Evolutionary conservation across 208 protist species (phyloP).

Genomic region (Leishmania arabica): DNA sequence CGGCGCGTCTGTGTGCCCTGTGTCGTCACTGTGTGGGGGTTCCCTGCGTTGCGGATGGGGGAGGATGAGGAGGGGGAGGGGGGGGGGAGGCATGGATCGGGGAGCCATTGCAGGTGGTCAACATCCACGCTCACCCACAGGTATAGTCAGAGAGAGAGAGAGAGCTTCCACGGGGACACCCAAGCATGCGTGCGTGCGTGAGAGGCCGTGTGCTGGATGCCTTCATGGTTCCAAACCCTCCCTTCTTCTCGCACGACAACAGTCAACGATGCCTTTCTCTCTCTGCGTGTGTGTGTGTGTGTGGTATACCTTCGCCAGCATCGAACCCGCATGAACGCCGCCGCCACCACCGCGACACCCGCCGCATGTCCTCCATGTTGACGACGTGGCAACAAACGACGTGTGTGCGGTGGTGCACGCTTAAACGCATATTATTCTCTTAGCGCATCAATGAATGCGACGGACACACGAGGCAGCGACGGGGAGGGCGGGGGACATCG

Average conservation of each 20-base stretch:
- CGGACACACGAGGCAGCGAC: neutral
- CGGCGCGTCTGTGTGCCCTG: neutral
- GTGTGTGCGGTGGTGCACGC: neutral
- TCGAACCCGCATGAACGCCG: neutral
- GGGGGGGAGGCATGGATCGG: neutral
- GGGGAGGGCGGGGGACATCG: neutral
- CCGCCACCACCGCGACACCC: neutral
- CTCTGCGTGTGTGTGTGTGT: neutral
- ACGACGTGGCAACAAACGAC: neutral
- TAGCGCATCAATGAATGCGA: neutral
- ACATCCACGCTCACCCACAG: conserved; percentile 11
- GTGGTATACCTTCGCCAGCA: neutral
- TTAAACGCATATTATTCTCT: neutral
- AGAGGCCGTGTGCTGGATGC: neutral
- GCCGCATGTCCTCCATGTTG: neutral
- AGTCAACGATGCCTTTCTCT: neutral
- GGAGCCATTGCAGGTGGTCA: neutral
- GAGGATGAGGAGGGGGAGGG: neutral
- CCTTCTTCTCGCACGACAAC: neutral
- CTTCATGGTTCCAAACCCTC: neutral
- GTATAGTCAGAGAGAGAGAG: conserved; percentile 1
- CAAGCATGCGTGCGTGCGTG: neutral
- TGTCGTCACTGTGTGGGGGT: neutral
- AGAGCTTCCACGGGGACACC: neutral
- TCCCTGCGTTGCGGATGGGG: neutral